These are phyloP conservation scores for Clavispora santaluciae DNA, from an alignment of 805 yeast species.

Conservation along the genomic window DNA sequence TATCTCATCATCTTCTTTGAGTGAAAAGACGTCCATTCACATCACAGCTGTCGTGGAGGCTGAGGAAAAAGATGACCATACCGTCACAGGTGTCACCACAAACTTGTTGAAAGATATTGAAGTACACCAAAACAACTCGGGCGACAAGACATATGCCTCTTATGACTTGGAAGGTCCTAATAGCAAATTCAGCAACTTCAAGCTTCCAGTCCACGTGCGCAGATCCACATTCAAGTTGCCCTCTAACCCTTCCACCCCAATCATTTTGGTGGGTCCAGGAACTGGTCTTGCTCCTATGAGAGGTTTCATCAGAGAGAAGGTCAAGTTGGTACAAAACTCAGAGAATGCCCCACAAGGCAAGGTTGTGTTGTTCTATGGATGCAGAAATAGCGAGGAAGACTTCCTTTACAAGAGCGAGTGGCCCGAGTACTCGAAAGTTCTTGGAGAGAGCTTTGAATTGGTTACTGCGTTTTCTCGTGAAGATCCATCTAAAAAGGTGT, in stretches of 20 bases:
- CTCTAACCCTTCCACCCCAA: conserved; percentile 72
- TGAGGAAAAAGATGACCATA: conserved; percentile 25
- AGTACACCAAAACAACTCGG: conserved; percentile 44
- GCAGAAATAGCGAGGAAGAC: conserved; percentile 76
- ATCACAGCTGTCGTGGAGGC: conserved; percentile 92
- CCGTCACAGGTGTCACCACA: conserved; percentile 84
- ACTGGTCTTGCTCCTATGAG: conserved; percentile 99
- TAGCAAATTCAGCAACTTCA: conserved; percentile 43
- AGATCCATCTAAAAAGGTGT: conserved; percentile 47
- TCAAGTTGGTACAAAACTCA: conserved; percentile 38
- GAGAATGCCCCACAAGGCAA: conserved; percentile 50
- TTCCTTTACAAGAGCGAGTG: conserved; percentile 87
- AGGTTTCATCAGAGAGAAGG: conserved; percentile 88
- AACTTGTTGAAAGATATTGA: conserved; percentile 76
- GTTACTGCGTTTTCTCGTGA: conserved; percentile 87
- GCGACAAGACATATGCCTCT: conserved; percentile 41
- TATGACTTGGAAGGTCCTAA: conserved; percentile 89
- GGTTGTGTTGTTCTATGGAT: conserved; percentile 78
- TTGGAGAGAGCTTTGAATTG: conserved; percentile 64
- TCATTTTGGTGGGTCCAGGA: conserved; percentile 95
- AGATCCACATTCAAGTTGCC: conserved; percentile 95
- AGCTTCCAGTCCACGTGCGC: conserved; percentile 87
- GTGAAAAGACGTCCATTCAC: conserved; percentile 70
- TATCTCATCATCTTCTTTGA: conserved; percentile 81
- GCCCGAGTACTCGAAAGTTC: conserved; percentile 60